These are phyloP conservation scores for Kluyveromyces sp. DNA, from an alignment of 1,139 yeast genomes.

Conservation along the genomic window DNA sequence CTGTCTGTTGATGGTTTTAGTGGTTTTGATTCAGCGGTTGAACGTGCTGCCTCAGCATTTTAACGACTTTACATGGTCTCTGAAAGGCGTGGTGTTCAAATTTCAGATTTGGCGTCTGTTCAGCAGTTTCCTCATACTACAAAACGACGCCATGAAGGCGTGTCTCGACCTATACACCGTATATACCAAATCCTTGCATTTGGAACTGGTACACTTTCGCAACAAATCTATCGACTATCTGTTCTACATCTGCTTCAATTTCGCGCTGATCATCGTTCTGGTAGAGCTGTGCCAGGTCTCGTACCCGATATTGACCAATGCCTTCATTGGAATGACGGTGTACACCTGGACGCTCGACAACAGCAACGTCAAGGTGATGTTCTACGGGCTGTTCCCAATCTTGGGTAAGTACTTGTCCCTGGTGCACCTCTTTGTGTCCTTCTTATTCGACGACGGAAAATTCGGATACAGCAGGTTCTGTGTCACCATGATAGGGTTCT, in stretches of 20 bases:
- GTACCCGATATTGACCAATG: slow-evolving; percentile 16
- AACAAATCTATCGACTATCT: slow-evolving; percentile 22
- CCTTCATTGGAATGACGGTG: slow-evolving; percentile 24
- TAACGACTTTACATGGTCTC: slow-evolving; percentile 6
- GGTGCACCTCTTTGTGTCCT: slow-evolving; percentile 23
- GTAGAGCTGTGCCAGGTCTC: slow-evolving; percentile 9
- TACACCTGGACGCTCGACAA: slow-evolving; percentile 31
- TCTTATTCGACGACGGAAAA: slow-evolving; percentile 19
- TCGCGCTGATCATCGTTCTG: slow-evolving; percentile 13
- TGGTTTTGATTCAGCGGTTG: slow-evolving; percentile 5
- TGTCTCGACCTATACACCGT: slow-evolving; percentile 25
- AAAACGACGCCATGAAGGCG: slow-evolving; percentile 23
- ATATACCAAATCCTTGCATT: slow-evolving; percentile 22
- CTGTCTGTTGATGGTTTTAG: slow-evolving; percentile 4
- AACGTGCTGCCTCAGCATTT: slow-evolving; percentile 2
- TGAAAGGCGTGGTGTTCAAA: slow-evolving; percentile 13
- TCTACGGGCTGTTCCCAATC: slow-evolving; percentile 31
- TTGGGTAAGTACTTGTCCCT: slow-evolving; percentile 29
- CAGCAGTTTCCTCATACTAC: slow-evolving; percentile 24
- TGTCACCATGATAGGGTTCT: slow-evolving; percentile 22
- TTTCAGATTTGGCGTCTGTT: slow-evolving; percentile 27
- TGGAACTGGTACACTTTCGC: slow-evolving; percentile 22
- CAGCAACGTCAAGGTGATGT: slow-evolving; percentile 23
- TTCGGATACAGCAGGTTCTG: slow-evolving; percentile 10
- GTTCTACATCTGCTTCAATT: slow-evolving; percentile 23